Base-by-base conservation (phyloP, 805 yeast species). In the Monosporozyma aquatica region DNA sequence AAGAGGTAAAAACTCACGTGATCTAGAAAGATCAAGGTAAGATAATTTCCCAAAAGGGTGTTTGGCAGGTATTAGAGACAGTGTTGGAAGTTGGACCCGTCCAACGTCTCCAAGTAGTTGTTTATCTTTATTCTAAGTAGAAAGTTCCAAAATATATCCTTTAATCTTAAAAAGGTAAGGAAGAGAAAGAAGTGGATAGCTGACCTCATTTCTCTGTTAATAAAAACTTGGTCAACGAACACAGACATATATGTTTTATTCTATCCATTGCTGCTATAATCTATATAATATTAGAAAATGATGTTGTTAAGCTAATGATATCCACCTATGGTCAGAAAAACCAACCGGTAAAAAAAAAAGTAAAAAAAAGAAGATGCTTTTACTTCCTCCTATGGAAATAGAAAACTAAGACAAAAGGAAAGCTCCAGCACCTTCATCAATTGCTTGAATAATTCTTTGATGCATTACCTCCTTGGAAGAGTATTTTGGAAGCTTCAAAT, bases 361-460 rank as follows among this genome's bases (percentile, higher is more conserved):
- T 30, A 17, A 30, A 30, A 30, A 15, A 30, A 30, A 30, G 20
- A 6, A 15, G 34, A 15, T 20, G 9, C 25, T n/a, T n/a, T n/a
- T n/a, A n/a, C n/a, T n/a, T n/a, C n/a, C n/a, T n/a, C 15, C 5
- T 9, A 15, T 27, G 8, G 25, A 23, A 6, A 23, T 6, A 6
- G 25, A 6, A 23, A 9, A 3, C 50, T 40, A 85, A 1, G 96
- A 87, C 18, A 89, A 68, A 32, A 85, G 70, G 61, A 89, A 89
- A 1, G 94, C 84, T 25, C 86, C 90, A 1, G 89, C 81, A 21
- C 98, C 98, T 52, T 90, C 97, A 5, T 68, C 69, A 55, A 87
- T 76, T 0, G 97, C 97, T 46, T 76, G 82, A 10, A 62, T 40
- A 6, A 92, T 62, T 41, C 82, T 68, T 25, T 67, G 57, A 39